Conservation (phyloP, 2,329 filamentous ascomycete genomes). For the Nemania serpens region DNA sequence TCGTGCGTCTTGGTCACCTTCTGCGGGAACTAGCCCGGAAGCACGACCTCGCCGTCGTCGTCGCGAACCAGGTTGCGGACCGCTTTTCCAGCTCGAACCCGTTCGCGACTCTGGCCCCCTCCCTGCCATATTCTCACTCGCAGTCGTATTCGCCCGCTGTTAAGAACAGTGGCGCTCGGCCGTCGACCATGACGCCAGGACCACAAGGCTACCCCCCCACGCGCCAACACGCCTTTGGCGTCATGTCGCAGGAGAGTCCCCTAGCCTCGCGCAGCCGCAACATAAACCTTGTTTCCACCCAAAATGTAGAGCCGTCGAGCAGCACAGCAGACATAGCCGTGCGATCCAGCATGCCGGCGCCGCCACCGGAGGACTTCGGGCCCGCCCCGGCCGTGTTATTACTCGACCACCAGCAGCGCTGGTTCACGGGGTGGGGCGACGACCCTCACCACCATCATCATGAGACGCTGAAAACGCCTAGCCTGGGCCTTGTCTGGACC, state of each 20-base stretch:
- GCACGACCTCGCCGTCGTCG: conserved; percentile 80
- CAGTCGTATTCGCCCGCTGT: conserved; percentile 26
- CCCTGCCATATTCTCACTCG: neutral
- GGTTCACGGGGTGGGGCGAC: conserved; percentile 96
- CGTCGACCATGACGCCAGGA: neutral
- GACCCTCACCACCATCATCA: conserved; percentile 49
- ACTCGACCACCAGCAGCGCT: conserved; percentile 88
- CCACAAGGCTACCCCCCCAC: neutral
- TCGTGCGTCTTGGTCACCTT: conserved; percentile 75
- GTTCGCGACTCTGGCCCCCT: neutral
- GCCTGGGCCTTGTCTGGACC: conserved; percentile 86
- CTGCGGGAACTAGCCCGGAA: conserved; percentile 76
- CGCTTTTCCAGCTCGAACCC: conserved; percentile 59
- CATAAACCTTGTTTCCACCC: conserved; percentile 24
- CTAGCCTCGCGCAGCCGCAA: conserved; percentile 52
- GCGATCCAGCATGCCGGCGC: conserved; percentile 44
- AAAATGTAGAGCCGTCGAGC: conserved; percentile 45
- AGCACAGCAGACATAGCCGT: conserved; percentile 45
- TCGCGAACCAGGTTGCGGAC: conserved; percentile 95
- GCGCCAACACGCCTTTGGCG: conserved; percentile 22
- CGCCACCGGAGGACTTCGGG: conserved; percentile 38
- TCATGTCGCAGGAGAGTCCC: conserved; percentile 52
- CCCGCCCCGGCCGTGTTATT: conserved; percentile 60
- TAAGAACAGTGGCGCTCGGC: conserved; percentile 21
- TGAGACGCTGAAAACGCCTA: conserved; percentile 73